phyloP scores from a whole-genome alignment of 495 filamentous ascomycete species.

The Pyrenula aspistea region DNA sequence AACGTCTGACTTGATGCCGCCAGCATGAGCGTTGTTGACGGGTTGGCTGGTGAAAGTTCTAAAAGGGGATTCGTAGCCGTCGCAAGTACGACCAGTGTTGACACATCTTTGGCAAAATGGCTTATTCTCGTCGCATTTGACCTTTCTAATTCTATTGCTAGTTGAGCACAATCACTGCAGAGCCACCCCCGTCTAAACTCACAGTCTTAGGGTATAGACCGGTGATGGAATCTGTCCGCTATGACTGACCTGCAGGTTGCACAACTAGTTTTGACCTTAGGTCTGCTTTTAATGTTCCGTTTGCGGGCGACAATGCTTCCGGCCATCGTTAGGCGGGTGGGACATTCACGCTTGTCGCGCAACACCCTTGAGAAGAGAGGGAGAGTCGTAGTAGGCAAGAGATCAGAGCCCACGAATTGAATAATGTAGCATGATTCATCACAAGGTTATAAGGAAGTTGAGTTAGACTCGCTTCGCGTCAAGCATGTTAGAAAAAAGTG shows the following conservation, averaged over 20 bases:
- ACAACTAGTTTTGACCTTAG: conserved; percentile 25
- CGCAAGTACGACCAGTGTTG: conserved; percentile 7
- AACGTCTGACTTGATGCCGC: conserved; percentile 13
- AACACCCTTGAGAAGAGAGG: not conserved
- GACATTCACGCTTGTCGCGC: conserved; percentile 9
- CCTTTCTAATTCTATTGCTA: conserved; percentile 14
- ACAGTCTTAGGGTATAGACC: conserved; percentile 1
- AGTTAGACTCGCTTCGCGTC: conserved; percentile 13
- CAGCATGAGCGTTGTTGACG: conserved; percentile 11
- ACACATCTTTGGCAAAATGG: conserved; percentile 16
- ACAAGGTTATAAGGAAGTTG: conserved; percentile 9
- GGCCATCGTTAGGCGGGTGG: conserved; percentile 11
- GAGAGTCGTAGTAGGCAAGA: conserved; percentile 10
- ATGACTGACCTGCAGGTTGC: conserved; percentile 24
- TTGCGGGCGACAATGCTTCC: conserved; percentile 14
- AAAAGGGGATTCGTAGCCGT: conserved; percentile 22
- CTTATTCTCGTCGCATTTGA: conserved; percentile 21
- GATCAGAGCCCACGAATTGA: conserved; percentile 21
- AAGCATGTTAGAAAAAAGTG: not conserved
- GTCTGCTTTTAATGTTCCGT: conserved; percentile 13
- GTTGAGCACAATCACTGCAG: conserved; percentile 3
- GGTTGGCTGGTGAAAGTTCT: conserved; percentile 12
- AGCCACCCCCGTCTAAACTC: not conserved
- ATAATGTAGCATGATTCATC: conserved; percentile 12
- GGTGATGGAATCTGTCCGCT: conserved; percentile 7